These are phyloP conservation scores for Halenospora varia DNA, from an alignment of 495 filamentous ascomycete species.

Conservation along the genomic window DNA sequence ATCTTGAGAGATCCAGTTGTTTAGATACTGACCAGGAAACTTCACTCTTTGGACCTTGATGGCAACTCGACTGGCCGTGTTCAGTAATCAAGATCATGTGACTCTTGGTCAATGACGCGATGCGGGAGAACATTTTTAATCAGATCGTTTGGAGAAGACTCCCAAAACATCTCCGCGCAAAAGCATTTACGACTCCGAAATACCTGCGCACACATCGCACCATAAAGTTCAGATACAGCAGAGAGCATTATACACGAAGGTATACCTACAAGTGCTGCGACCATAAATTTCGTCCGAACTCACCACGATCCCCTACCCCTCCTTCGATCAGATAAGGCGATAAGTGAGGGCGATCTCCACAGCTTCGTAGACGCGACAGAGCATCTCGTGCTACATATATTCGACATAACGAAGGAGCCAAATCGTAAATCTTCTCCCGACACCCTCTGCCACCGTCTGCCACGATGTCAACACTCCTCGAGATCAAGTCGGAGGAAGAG, in stretches of 20 bases:
- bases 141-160: not conserved
- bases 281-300: not conserved
- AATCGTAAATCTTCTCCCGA: too few relatives aligned
- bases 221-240: not conserved
- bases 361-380: not conserved
- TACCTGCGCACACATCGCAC: not conserved
- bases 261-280: too few relatives aligned
- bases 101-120: not conserved
- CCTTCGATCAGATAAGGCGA: not conserved
- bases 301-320: not conserved
- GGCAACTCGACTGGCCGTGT: not conserved
- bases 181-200: not conserved
- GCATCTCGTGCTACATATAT: too few relatives aligned
- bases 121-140: not conserved
- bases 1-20: too few relatives aligned
- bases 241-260: not conserved
- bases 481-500: conserved; percentile 63
- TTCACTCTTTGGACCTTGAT: too few relatives aligned
- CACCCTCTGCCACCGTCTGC: too few relatives aligned
- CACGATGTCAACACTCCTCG: conserved; percentile 65
- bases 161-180: not conserved
- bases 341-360: not conserved
- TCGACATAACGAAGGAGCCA: too few relatives aligned
- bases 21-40: too few relatives aligned
- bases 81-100: not conserved